These are phyloP conservation scores for Chiua virens DNA, from an alignment of 768 basidiomycete species.

Conservation along the genomic window DNA sequence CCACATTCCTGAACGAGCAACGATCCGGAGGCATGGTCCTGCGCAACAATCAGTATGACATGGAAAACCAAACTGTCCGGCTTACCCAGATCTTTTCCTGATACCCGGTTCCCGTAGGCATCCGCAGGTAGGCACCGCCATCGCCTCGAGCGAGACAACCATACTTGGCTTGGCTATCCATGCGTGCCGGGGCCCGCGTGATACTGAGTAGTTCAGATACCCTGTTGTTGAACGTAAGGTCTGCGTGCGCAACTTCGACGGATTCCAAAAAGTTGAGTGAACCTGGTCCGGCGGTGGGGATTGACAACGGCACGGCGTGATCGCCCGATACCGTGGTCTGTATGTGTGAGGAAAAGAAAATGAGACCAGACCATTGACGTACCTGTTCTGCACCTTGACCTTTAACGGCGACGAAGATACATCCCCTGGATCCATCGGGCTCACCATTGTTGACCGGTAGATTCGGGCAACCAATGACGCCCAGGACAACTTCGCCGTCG, in stretches of 20 bases:
- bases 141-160: constrained; percentile 83
- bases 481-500: constrained; percentile 75
- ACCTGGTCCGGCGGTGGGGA: constrained; percentile 42
- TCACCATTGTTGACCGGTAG: constrained; percentile 56
- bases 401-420: constrained; percentile 83
- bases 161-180: constrained; percentile 98
- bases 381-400: constrained; percentile 84
- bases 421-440: constrained; percentile 66
- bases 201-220: constrained; percentile 70
- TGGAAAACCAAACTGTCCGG: not conserved
- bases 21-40: constrained; percentile 91
- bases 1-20: constrained; percentile 88
- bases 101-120: constrained; percentile 79
- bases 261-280: constrained; percentile 81
- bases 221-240: constrained; percentile 79
- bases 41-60: not conserved
- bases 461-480: constrained; percentile 93
- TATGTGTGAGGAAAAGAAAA: not conserved
- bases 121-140: constrained; percentile 77
- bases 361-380: not conserved
- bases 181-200: constrained; percentile 64
- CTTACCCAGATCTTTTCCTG: constrained; percentile 94
- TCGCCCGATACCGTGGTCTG: constrained; percentile 56
- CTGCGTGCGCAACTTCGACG: constrained; percentile 88
- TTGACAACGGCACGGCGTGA: constrained; percentile 49